These are phyloP conservation scores for Lentinus tigrinus DNA, from an alignment of 768 basidiomycete species.

Conservation along the genomic window DNA sequence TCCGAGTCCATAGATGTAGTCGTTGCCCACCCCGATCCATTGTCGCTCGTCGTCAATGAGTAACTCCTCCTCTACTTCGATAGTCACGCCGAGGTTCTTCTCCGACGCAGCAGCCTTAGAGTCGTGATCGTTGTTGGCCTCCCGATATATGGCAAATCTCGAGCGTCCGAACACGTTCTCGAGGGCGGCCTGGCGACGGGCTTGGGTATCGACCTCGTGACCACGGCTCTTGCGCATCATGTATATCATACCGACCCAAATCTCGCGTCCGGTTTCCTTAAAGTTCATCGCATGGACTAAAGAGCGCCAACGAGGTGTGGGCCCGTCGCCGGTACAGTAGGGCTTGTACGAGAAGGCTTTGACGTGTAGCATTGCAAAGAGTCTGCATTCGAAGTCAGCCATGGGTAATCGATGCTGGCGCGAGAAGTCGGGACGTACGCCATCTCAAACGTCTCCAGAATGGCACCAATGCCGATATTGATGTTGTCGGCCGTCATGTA, in stretches of 20 bases:
- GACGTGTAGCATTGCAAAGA: constrained; percentile 71
- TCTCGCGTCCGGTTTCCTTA: constrained; percentile 64
- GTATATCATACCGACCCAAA: constrained; percentile 58
- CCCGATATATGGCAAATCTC: constrained; percentile 19
- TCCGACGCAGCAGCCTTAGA: constrained; percentile 7
- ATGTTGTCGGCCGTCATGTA: constrained; percentile 77
- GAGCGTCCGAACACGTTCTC: constrained; percentile 34
- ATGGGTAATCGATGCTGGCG: constrained; percentile 10
- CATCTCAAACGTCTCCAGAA: constrained; percentile 76
- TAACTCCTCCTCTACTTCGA: constrained; percentile 42
- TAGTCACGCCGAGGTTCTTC: constrained; percentile 28
- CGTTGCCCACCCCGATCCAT: constrained; percentile 51
- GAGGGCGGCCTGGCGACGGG: constrained; percentile 39
- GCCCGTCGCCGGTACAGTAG: constrained; percentile 40
- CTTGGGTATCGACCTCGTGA: constrained; percentile 49
- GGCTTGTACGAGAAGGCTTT: constrained; percentile 69
- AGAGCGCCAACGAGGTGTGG: constrained; percentile 55
- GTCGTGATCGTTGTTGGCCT: constrained; percentile 4
- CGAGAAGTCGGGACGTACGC: constrained; percentile 48
- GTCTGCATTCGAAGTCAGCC: constrained; percentile 32
- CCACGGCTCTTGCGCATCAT: constrained; percentile 53
- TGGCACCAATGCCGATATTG: constrained; percentile 66
- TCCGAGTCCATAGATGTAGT: constrained; percentile 39
- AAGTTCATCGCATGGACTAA: constrained; percentile 68
- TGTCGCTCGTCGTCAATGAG: constrained; percentile 47